These are phyloP conservation scores for Multifurca ochricompacta DNA, from an alignment of 768 basidiomycete species.

Conservation along the genomic window DNA sequence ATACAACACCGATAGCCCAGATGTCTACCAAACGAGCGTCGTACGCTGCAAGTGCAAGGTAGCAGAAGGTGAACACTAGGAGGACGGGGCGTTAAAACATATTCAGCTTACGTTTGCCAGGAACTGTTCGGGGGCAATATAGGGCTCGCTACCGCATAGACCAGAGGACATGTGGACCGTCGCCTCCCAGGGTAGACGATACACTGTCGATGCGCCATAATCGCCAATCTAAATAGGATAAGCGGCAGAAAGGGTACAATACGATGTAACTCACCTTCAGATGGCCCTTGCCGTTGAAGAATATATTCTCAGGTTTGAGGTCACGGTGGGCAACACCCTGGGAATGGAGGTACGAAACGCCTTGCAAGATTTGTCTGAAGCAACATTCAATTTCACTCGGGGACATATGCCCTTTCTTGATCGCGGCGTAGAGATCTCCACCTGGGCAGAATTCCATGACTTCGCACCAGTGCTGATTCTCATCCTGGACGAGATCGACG, in stretches of 20 bases:
- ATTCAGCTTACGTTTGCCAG: conserved; percentile 82
- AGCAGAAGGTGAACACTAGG: conserved; percentile 31
- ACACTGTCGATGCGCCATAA: conserved; percentile 98
- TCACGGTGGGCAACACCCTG: conserved; percentile 98
- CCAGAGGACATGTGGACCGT: conserved; percentile 97
- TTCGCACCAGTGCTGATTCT: conserved; percentile 94
- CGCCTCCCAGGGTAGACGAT: conserved; percentile 94
- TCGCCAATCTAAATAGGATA: conserved; percentile 74
- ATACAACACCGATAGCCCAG: conserved; percentile 95
- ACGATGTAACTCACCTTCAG: conserved; percentile 60
- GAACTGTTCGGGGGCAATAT: conserved; percentile 98
- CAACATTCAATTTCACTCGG: conserved; percentile 92
- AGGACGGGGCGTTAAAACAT: conserved; percentile 29
- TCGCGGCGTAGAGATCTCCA: conserved; percentile 95
- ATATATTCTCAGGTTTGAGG: conserved; percentile 96
- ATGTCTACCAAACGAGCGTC: conserved; percentile 96
- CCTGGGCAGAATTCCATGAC: conserved; percentile 99
- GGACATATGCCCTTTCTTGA: conserved; percentile 94
- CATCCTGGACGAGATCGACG: conserved; percentile 98
- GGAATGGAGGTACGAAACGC: conserved; percentile 85
- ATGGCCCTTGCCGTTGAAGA: conserved; percentile 88
- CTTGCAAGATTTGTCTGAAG: conserved; percentile 91
- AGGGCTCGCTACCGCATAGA: conserved; percentile 94
- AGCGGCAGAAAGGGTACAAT: conserved; percentile 11
- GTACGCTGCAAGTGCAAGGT: conserved; percentile 67